Conservation (phyloP, 441 rosid species). For the Syzygium syzygioides region DNA sequence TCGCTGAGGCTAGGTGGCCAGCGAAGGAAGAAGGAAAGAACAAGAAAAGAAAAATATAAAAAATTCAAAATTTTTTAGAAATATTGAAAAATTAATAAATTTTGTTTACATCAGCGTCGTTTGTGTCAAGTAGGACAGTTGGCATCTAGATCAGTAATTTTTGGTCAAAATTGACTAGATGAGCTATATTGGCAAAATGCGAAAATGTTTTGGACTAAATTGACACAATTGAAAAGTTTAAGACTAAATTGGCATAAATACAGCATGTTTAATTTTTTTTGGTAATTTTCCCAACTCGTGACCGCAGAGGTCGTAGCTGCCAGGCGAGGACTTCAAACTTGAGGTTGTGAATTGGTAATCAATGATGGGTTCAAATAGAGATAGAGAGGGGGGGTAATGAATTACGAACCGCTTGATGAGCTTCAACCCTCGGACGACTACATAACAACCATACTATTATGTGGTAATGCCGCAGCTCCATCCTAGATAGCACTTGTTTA, state of each 20-base stretch:
- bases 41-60: too few species aligned
- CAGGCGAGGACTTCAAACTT: not conserved
- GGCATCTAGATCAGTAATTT: too few species aligned
- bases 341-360: not conserved
- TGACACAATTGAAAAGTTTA: too few species aligned
- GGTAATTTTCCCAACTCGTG: not conserved
- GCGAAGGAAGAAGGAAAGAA: too few species aligned
- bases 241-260: too few species aligned
- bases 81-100: too few species aligned
- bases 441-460: not conserved
- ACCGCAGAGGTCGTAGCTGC: not conserved
- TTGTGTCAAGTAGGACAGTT: rapidly evolving
- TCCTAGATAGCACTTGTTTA: not conserved
- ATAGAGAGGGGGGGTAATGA: not conserved
- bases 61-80: too few species aligned
- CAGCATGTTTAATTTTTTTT: too few species aligned
- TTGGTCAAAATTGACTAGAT: rapidly evolving
- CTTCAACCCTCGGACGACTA: not conserved
- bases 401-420: not conserved
- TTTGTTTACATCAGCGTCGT: rapidly evolving
- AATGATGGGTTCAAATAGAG: not conserved
- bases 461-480: not conserved
- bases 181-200: too few species aligned
- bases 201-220: too few species aligned
- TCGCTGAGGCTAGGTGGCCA: rapidly evolving